Base-by-base conservation (phyloP, 192 early-diverging fungal genomes). In the Coemansia sp. region DNA sequence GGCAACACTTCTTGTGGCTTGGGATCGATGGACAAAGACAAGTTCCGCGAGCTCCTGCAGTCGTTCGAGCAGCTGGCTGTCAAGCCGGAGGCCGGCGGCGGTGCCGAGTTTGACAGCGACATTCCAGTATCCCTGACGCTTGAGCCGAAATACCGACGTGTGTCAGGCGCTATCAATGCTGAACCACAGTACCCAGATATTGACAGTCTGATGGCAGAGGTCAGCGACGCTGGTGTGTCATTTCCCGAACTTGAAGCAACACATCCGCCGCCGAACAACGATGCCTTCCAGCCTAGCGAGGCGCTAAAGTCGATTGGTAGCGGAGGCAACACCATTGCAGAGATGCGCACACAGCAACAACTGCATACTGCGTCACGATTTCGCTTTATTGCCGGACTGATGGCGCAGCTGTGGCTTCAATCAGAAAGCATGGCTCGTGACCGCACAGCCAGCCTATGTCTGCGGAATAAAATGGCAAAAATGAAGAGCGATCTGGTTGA, bases 211-310 rank as follows among this genome's bases (percentile, higher is more conserved):
- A 48, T 80, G 32, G 71, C 24, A 0, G 55, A 41, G 2, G 77
- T 74, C 12, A 26, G 52, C 1, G 77, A 74, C 14, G 57, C 57
- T 43, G 54, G 68, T 11, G 61, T 68, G 1, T 74, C 71, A 49
- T 80, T 80, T 60, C 71, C 77, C n/a, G 77, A 80, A 51, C 71
- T 80, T 0, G 65, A 80, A 13, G 47, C 68, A 13, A 74, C 77
- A 23, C 68, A 74, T 26, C 68, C 71, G 26, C 54, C 38, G 47
- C 77, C 70, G 1, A 67, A 80, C 53, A 60, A 50, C 59, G 54
- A 43, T 23, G 54, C 52, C 14, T 74, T 80, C 50, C 49, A 49
- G 49, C 57, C 77, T 32, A 71, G 49, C 68, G 39, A 45, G 3
- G 58, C 66, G 10, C 62, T 70, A 22, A 66, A 65, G 45, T 57